phyloP scores from a whole-genome alignment of 169 alveolate species.

The Plasmodium vinckei region DNA sequence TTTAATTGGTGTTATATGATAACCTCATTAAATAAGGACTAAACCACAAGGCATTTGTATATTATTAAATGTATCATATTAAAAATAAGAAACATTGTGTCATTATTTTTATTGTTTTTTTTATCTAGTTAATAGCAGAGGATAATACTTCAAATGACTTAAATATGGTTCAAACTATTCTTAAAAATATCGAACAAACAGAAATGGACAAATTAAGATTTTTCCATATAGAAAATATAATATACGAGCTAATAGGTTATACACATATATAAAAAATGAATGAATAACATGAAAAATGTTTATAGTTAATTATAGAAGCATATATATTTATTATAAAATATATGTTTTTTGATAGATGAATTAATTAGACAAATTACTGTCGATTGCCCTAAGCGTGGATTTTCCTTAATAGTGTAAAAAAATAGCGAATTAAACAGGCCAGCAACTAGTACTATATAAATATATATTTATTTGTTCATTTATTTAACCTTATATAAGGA shows the following conservation, averaged over 20 bases:
- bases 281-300: background rate
- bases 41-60: too few species aligned
- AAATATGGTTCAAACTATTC: constrained; percentile 44
- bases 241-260: constrained; percentile 57
- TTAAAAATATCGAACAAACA: constrained; percentile 54
- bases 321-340: background rate
- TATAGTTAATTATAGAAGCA: background rate
- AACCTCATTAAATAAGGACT: too few species aligned
- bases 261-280: background rate
- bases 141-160: constrained; percentile 44
- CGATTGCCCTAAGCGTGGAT: constrained; percentile 64
- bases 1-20: too few species aligned
- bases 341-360: constrained; percentile 39
- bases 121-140: constrained; percentile 41
- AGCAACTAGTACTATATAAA: background rate
- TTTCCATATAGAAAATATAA: constrained; percentile 54
- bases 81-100: too few species aligned
- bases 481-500: constrained; percentile 11
- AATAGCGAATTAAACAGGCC: background rate
- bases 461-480: constrained; percentile 2
- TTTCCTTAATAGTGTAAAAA: constrained; percentile 46
- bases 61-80: too few species aligned
- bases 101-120: background rate
- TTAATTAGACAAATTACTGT: constrained; percentile 45
- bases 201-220: constrained; percentile 46